phyloP scores from a whole-genome alignment of 2,329 filamentous ascomycete genomes.

The Pseudocercospora cruenta region DNA sequence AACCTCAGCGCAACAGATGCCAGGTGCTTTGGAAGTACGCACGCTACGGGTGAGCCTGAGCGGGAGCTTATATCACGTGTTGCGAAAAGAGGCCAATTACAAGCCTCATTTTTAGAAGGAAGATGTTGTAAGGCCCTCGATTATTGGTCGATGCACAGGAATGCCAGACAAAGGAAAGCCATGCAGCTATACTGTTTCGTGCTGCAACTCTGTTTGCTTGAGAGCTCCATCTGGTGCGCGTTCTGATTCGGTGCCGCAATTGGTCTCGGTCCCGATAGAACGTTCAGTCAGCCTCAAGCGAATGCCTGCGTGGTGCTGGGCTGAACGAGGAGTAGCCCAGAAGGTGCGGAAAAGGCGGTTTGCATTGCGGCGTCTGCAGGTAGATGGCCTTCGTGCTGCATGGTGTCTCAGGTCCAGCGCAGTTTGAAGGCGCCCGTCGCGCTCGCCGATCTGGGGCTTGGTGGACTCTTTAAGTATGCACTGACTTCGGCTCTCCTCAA shows the following conservation, averaged over 20 bases:
- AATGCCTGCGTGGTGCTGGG: not conserved
- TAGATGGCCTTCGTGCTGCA: not conserved
- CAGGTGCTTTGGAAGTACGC: not conserved
- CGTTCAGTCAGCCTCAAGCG: constrained; percentile 9
- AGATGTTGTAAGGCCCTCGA: not conserved
- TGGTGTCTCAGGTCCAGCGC: not conserved
- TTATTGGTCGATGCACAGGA: constrained; percentile 3
- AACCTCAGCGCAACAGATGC: not conserved
- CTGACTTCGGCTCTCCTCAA: constrained; percentile 5
- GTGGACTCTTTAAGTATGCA: not conserved
- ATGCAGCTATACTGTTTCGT: not conserved
- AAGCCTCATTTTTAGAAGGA: not conserved
- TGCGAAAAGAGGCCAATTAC: not conserved
- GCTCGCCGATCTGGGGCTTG: not conserved
- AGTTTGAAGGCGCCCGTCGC: not conserved
- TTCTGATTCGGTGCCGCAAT: constrained; percentile 9
- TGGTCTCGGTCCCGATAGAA: constrained; percentile 9
- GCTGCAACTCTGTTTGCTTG: not conserved
- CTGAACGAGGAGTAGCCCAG: not conserved
- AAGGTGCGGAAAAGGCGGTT: not conserved
- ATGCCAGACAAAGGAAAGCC: constrained; percentile 8
- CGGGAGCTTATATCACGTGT: constrained; percentile 5
- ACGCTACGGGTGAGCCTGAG: not conserved
- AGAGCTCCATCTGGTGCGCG: not conserved
- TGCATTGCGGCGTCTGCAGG: not conserved